Evolutionary conservation across 2,329 filamentous ascomycete species (phyloP), one percentile per base, ranked within the genome.

Genomic region (Colletotrichum echinochloae): DNA sequence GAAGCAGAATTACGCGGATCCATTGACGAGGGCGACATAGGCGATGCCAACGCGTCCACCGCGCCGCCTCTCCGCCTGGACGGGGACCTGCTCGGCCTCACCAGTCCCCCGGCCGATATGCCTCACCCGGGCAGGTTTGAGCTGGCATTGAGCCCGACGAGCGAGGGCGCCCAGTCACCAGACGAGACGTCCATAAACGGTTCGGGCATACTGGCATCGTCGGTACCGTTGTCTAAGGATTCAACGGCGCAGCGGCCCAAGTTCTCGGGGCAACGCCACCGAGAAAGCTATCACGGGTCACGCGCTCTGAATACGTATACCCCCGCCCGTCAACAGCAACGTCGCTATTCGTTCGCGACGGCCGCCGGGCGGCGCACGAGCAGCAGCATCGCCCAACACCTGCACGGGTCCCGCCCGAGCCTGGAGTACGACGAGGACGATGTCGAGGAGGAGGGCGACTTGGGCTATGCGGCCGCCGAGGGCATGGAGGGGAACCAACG

Each of bases 381-480:
- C 75, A 84, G 81, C 76, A 84, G 80, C 56, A 85, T 89, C 57
- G 86, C 86, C 12, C 85, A 87, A 73, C 85, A 87, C 65, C 79
- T 89, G 66, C 86, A 87, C 73, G 82, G 82, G 6, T 73, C 76
- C 60, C 73, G 73, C 16, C 57, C 57, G n/a, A 72, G 66, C 28
- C 70, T 77, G 60, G 74, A 76, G 14, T 70, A 76, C 37, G 78
- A 83, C 82, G 89, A 90, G 44, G 89, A 91, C 60, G 93, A 94
- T 75, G 93, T 97, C 75, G 85, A 94, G 9, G 95, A 94, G 9
- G 95, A 97, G 76, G 96, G 96, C 0, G 96, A 99, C 81, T 83
- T 99, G 35, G 96, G 96, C 12, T 99, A 97, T 81, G 94, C 95
- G 14, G 95, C 95, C 1, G 96, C 96, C 0, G 94, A 95, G 79